Base-by-base conservation (phyloP, 257 asterid species). In the Solanum okadae region DNA sequence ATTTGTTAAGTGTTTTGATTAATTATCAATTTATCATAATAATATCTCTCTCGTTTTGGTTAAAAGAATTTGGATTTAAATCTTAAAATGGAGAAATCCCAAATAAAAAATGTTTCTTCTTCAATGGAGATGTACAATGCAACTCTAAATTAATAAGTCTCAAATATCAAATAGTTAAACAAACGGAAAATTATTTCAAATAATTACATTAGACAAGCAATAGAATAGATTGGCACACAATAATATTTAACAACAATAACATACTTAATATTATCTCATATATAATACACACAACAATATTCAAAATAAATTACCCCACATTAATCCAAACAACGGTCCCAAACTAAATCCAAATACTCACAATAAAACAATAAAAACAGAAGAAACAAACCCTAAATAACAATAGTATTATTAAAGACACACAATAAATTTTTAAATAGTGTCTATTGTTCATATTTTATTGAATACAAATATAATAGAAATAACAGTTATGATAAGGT, bases 31-130 rank as follows among this genome's bases (percentile, higher is more conserved):
- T 49, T 31, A 27, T 65, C 2, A 6, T 67, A 23, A 63, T 63
- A 9, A 2, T 4, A 23, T 63, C 10, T 56, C 23, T 16, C 23
- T 52, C 1, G 1, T 52, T 5, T 59, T 59, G 9, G 3, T 22
- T 20, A 59, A 0, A 0, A 11, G 0, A 67, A 2, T 25, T 67
- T 13, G 3, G 1, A 2, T 25, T 67, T 2, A 3, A 67, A 27
- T 68, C 1, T 68, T 68, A 67, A 67, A 67, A 29, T 68, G 2
- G 0, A 68, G 2, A 13, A 68, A 27, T 15, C 9, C 4, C 4
- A 0, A 33, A 33, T 71, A 33, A 3, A 16, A 71, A 71, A 8
- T 2, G 2, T 4, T 31, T 29, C 38, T 68, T 70, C 10, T 70
- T 71, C 34, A 71, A 71, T 31, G 0, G 3, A 71, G 10, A 71